Evolutionary conservation across 2,329 filamentous ascomycete species (phyloP).

Genomic region (Venturiaceae sp.): DNA sequence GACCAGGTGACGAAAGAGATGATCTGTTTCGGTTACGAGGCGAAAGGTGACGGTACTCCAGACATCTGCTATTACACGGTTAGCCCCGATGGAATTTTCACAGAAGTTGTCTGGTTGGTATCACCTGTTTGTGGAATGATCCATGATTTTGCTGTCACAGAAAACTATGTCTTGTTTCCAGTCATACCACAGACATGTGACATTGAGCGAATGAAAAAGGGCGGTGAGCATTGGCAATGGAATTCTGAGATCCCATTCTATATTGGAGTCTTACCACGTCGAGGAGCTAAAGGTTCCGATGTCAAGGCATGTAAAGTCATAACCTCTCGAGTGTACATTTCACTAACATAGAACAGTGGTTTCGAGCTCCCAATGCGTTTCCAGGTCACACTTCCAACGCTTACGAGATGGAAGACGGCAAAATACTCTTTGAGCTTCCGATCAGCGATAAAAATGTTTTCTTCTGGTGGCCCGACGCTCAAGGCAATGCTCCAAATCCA

Average conservation of each 20-base stretch:
- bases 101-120: background rate
- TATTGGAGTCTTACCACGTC: background rate
- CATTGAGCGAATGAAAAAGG: background rate
- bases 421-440: conserved; percentile 25
- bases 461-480: conserved; percentile 30
- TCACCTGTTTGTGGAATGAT: background rate
- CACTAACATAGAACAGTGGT: too few relatives aligned
- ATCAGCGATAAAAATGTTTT: conserved; percentile 31
- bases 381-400: conserved; percentile 9
- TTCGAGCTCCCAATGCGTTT: background rate
- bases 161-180: background rate
- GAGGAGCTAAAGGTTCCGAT: background rate
- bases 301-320: background rate
- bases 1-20: conserved; percentile 33
- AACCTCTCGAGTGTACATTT: too few relatives aligned
- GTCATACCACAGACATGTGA: background rate
- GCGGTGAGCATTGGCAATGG: background rate
- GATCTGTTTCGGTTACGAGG: conserved; percentile 32
- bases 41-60: conserved; percentile 17
- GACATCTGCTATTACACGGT: background rate
- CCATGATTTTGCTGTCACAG: background rate
- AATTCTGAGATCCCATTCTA: background rate
- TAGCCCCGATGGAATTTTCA: background rate
- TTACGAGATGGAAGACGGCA: conserved; percentile 20
- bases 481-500: conserved; percentile 25